Conservation (phyloP, 2,329 filamentous ascomycete species). For the Trichoderma sp. region DNA sequence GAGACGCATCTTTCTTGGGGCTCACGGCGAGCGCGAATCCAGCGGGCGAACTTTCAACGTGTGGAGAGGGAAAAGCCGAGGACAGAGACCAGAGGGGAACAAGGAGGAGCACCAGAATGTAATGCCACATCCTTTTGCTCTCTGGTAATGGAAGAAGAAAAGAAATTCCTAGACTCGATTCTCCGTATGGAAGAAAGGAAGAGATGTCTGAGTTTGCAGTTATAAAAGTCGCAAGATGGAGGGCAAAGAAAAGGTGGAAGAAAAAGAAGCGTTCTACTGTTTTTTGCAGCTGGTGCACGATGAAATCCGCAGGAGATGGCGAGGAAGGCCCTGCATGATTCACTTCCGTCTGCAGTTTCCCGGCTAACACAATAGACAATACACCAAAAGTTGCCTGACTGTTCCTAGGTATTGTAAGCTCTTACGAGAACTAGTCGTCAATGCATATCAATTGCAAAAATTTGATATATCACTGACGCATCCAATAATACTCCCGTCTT, state of each 20-base stretch:
- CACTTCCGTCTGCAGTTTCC: conserved; percentile 19
- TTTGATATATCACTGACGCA: neutral
- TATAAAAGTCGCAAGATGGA: neutral
- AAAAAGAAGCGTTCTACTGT: neutral
- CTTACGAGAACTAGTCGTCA: neutral
- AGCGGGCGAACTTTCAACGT: neutral
- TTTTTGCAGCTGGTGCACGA: neutral
- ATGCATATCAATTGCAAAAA: neutral
- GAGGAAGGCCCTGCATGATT: conserved; percentile 8
- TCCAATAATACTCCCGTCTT: neutral
- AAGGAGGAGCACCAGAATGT: conserved; percentile 1
- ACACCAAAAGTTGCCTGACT: too few species aligned
- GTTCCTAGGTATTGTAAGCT: neutral
- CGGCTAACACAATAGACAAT: neutral
- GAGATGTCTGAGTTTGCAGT: neutral
- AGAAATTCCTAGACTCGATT: neutral
- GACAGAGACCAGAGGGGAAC: neutral
- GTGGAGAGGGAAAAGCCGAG: neutral
- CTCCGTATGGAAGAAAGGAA: neutral
- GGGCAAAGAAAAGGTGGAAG: neutral
- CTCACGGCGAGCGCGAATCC: conserved; percentile 39
- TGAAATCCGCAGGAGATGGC: neutral
- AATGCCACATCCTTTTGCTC: conserved; percentile 16
- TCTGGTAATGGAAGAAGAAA: neutral
- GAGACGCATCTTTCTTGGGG: conserved; percentile 33